A percentile compares a stretch with the other conserved stretches of the same genome.
These are phyloP conservation scores for Paecilomyces variotii DNA, from an alignment of 2,329 filamentous ascomycete genomes.

Conservation along the genomic window DNA sequence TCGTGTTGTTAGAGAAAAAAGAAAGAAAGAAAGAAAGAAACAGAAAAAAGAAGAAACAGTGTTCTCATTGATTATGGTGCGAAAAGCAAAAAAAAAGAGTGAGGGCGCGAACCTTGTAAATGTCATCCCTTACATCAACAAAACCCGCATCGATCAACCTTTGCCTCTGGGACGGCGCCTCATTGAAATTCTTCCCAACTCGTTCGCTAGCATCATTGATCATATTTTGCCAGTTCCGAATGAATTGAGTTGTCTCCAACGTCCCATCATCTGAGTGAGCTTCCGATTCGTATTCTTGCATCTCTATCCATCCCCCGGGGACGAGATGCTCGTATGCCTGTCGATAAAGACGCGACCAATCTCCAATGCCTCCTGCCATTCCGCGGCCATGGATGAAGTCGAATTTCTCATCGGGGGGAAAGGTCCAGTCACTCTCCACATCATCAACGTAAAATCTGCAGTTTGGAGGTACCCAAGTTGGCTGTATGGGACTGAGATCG, in stretches of 20 bases:
- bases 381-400: constrained; percentile 25
- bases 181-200: constrained; percentile 17
- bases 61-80: neutral
- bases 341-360: constrained; percentile 12
- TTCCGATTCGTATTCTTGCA: constrained; percentile 18
- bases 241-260: constrained; percentile 8
- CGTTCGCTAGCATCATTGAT: constrained; percentile 12
- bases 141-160: constrained; percentile 25
- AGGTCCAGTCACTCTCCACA: constrained; percentile 20
- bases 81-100: neutral
- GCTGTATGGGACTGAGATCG: constrained; percentile 34
- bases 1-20: neutral
- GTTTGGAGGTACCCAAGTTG: constrained; percentile 23
- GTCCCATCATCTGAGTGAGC: constrained; percentile 13
- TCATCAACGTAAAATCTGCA: constrained; percentile 25
- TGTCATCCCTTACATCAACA: constrained; percentile 19
- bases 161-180: constrained; percentile 15
- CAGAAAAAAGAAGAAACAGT: too few species aligned
- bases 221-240: constrained; percentile 15
- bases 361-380: constrained; percentile 16
- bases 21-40: too few species aligned
- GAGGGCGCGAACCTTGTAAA: constrained; percentile 12
- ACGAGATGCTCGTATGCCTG: constrained; percentile 16
- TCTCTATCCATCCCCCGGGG: constrained; percentile 22
- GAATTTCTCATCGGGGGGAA: constrained; percentile 13